phyloP scores from a whole-genome alignment of 2,329 filamentous ascomycete genomes.

The Macrophomina phaseolina region DNA sequence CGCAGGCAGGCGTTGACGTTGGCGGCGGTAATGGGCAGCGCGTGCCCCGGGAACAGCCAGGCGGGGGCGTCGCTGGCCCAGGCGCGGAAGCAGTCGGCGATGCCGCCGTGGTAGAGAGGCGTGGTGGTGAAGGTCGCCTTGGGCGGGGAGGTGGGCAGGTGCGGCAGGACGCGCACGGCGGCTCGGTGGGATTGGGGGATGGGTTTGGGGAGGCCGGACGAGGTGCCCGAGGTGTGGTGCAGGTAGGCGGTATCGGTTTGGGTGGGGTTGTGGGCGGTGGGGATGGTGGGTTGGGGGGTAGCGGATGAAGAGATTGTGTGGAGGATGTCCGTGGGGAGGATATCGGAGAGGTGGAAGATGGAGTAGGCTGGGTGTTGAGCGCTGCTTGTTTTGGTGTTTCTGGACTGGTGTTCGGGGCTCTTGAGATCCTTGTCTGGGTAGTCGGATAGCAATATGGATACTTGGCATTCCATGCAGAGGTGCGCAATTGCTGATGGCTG shows the following conservation, averaged over 20 bases:
- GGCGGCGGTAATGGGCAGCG: constrained; percentile 60
- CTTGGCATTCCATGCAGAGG: constrained; percentile 57
- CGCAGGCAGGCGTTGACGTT: constrained; percentile 59
- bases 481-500: constrained; percentile 56
- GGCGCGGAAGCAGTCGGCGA: constrained; percentile 66
- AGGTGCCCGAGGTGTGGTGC: constrained; percentile 70
- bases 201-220: constrained; percentile 66
- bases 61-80: constrained; percentile 66
- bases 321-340: background rate
- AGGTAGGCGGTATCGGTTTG: constrained; percentile 60
- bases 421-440: constrained; percentile 43
- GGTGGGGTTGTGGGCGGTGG: constrained; percentile 26
- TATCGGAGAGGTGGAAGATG: background rate
- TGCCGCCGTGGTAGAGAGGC: constrained; percentile 69
- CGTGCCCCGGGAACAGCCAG: constrained; percentile 66
- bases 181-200: constrained; percentile 64
- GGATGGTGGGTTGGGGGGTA: background rate
- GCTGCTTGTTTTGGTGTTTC: background rate
- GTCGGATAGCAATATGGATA: constrained; percentile 55
- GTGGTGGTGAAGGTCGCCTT: constrained; percentile 68
- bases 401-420: constrained; percentile 30
- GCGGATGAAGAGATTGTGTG: background rate
- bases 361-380: background rate
- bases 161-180: constrained; percentile 61
- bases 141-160: constrained; percentile 44